Percentiles rank a stretch among this genome's conserved stretches.
Evolutionary conservation across 768 basidiomycete genomes (phyloP).

Genomic region (Clavaria fumosa): DNA sequence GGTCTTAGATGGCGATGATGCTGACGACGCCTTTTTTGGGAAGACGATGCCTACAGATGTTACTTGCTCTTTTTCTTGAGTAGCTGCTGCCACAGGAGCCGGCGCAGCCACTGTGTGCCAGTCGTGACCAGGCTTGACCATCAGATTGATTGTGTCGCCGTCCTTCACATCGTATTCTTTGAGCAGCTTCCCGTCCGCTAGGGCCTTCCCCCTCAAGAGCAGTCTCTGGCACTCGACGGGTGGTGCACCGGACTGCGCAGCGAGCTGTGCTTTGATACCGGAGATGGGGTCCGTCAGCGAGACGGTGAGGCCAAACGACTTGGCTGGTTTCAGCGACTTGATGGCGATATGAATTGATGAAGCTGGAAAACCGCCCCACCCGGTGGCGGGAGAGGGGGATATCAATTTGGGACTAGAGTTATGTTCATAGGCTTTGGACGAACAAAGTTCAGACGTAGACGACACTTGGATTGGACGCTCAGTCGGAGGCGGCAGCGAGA

Average conservation of each 20-base stretch:
- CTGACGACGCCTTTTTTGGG: background rate
- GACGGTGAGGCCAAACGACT: constrained; percentile 55
- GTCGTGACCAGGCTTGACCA: constrained; percentile 64
- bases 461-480: constrained; percentile 28
- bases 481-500: constrained; percentile 47
- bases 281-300: constrained; percentile 74
- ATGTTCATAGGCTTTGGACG: background rate
- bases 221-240: constrained; percentile 71
- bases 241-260: constrained; percentile 51
- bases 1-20: constrained; percentile 10
- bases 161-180: constrained; percentile 79
- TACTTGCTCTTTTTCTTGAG: too few species aligned
- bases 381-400: background rate
- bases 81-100: constrained; percentile 17
- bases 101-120: constrained; percentile 56
- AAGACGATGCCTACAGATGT: background rate
- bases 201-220: constrained; percentile 86
- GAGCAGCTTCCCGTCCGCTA: constrained; percentile 76
- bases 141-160: constrained; percentile 72
- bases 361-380: constrained; percentile 15
- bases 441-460: constrained; percentile 14
- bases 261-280: constrained; percentile 64
- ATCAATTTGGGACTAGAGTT: constrained; percentile 1
- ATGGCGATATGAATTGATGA: constrained; percentile 56
- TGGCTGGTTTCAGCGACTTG: constrained; percentile 84